These are phyloP conservation scores for Exophiala mesophila DNA, from an alignment of 2,329 filamentous ascomycete genomes.

Conservation along the genomic window DNA sequence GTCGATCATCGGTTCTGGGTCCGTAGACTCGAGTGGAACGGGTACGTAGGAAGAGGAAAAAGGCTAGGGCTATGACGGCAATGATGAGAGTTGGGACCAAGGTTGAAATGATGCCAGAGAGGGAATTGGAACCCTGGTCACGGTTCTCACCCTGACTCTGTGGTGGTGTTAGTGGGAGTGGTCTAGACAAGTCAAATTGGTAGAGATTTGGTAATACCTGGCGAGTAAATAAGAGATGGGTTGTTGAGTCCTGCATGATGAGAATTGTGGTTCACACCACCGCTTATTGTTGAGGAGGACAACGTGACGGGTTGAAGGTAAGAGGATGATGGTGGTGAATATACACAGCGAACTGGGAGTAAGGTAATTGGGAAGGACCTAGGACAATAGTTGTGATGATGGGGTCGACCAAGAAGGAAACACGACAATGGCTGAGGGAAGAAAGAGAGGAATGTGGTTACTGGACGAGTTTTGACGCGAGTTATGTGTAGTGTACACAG, in stretches of 20 bases:
- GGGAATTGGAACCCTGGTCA: constrained; percentile 40
- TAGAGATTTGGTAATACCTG: constrained; percentile 9
- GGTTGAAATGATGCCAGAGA: constrained; percentile 46
- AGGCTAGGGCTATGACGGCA: constrained; percentile 39
- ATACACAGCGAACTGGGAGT: not conserved
- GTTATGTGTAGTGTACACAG: not conserved
- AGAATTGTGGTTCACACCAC: too few species aligned
- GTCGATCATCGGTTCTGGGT: constrained; percentile 39
- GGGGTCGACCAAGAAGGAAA: not conserved
- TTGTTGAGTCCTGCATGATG: constrained; percentile 10
- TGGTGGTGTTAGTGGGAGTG: not conserved
- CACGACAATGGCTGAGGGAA: not conserved
- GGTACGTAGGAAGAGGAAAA: constrained; percentile 45
- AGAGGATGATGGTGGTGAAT: not conserved
- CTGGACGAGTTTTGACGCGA: not conserved
- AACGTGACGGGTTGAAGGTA: too few species aligned
- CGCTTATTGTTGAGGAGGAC: too few species aligned
- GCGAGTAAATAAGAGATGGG: constrained; percentile 18
- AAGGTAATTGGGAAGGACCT: not conserved
- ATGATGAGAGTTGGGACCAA: constrained; percentile 44
- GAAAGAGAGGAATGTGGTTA: too few species aligned
- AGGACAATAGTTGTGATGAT: not conserved
- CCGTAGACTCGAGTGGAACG: constrained; percentile 44
- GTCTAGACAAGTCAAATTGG: not conserved
- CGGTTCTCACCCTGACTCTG: constrained; percentile 15